A percentile compares a stretch with the other conserved stretches of the same genome.
phyloP scores from a whole-genome alignment of 2,329 filamentous ascomycete genomes.

The Rutstroemia sp. region DNA sequence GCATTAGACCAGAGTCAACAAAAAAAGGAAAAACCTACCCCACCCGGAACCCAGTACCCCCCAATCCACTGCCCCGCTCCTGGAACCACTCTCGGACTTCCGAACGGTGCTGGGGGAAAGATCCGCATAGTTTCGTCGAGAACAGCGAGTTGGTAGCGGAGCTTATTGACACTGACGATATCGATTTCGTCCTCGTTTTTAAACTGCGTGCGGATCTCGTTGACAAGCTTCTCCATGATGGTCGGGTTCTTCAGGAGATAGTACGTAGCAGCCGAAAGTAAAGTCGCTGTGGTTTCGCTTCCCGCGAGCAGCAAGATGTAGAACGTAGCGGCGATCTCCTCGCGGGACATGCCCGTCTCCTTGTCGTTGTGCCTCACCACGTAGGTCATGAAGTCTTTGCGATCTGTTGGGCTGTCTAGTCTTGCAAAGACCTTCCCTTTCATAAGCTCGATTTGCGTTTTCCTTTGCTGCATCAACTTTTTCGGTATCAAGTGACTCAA shows the following conservation, averaged over 20 bases:
- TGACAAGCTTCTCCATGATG: slow-evolving; percentile 26
- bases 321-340: slow-evolving; percentile 9
- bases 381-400: slow-evolving; percentile 30
- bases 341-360: slow-evolving; percentile 14
- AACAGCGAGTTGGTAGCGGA: slow-evolving; percentile 2
- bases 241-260: slow-evolving; percentile 28
- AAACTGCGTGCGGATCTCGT: slow-evolving; percentile 36
- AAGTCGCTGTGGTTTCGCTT: slow-evolving; percentile 13
- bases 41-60: slow-evolving; percentile 8
- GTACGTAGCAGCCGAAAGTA: slow-evolving; percentile 13
- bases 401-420: slow-evolving; percentile 20
- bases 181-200: slow-evolving; percentile 33
- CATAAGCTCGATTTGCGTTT: slow-evolving; percentile 16
- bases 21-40: background rate
- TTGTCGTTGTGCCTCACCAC: slow-evolving; percentile 16
- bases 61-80: background rate
- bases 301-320: slow-evolving; percentile 11
- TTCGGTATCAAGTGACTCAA: slow-evolving; percentile 4
- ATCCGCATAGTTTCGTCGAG: slow-evolving; percentile 8
- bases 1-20: background rate
- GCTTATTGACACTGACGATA: slow-evolving; percentile 13
- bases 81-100: background rate
- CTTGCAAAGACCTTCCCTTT: slow-evolving; percentile 12
- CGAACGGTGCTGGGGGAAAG: slow-evolving; percentile 1
- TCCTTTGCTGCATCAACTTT: slow-evolving; percentile 9